Conservation (phyloP, 2,329 filamentous ascomycete species). For the Sporothrix brasiliensis region DNA sequence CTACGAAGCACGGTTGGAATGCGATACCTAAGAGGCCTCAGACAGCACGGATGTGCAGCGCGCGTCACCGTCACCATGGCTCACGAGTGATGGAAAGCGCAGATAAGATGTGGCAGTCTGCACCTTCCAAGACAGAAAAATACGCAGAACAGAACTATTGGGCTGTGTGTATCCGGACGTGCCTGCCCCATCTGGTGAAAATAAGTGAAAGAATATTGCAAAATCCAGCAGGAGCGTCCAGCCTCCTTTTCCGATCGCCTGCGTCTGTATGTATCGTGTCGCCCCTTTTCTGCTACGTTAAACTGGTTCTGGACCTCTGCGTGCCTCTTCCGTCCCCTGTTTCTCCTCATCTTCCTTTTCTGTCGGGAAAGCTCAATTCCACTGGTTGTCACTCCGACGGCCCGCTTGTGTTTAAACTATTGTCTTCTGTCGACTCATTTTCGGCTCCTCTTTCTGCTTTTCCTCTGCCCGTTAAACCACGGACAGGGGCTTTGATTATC, state of each 20-base stretch:
- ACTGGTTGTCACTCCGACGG: background rate
- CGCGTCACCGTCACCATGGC: background rate
- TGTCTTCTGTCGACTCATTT: background rate
- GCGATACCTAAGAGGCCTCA: constrained; percentile 3
- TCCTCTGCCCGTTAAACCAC: constrained; percentile 15
- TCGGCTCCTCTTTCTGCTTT: constrained; percentile 9
- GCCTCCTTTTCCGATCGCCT: constrained; percentile 7
- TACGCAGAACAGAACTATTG: background rate
- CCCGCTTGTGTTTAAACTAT: constrained; percentile 4
- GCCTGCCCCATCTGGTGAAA: background rate
- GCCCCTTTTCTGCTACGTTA: background rate
- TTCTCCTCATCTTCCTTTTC: constrained; percentile 3
- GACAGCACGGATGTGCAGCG: constrained; percentile 10
- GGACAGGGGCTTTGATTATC: constrained; percentile 27
- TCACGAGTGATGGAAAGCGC: background rate
- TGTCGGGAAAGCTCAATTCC: constrained; percentile 15
- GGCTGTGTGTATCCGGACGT: background rate
- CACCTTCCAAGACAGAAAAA: background rate
- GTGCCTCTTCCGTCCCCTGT: background rate
- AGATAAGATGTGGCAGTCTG: background rate
- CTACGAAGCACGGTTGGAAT: background rate
- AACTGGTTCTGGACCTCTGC: constrained; percentile 12
- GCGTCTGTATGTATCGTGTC: constrained; percentile 2
- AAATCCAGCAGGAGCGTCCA: background rate
- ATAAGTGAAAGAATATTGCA: background rate